These are phyloP conservation scores for Heliosperma pusillum DNA, from an alignment of 148 eudicot genomes.

Conservation along the genomic window DNA sequence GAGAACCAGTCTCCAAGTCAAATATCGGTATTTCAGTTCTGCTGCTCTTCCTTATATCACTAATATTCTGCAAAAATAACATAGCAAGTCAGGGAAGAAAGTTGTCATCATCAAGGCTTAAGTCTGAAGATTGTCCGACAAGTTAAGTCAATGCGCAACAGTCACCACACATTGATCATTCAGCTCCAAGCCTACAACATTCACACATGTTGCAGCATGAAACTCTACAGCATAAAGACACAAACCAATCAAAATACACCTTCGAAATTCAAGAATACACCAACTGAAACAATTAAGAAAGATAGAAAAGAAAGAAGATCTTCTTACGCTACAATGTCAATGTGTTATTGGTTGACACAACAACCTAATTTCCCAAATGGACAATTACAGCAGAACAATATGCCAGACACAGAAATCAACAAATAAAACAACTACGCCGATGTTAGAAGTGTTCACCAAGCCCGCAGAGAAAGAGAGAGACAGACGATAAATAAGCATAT, in stretches of 20 bases:
- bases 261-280: not conserved
- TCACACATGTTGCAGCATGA: not conserved
- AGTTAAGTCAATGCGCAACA: not conserved
- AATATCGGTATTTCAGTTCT: slow-evolving; percentile 80
- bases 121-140: not conserved
- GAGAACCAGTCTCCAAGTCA: slow-evolving; percentile 81
- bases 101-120: not conserved
- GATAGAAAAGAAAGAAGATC: not conserved
- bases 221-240: not conserved
- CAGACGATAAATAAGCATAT: not conserved
- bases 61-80: slow-evolving; percentile 65
- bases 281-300: not conserved
- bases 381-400: not conserved
- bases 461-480: not conserved
- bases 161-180: not conserved
- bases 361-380: not conserved
- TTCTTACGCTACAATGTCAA: not conserved
- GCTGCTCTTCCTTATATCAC: slow-evolving; percentile 61
- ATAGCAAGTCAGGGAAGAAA: not conserved
- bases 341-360: not conserved
- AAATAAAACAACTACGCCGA: not conserved
- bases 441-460: not conserved
- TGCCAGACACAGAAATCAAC: not conserved
- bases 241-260: slow-evolving; percentile 1
- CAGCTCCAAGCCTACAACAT: not conserved